These are phyloP conservation scores for Talaromyces sp. DNA, from an alignment of 2,329 filamentous ascomycete genomes.

Conservation along the genomic window DNA sequence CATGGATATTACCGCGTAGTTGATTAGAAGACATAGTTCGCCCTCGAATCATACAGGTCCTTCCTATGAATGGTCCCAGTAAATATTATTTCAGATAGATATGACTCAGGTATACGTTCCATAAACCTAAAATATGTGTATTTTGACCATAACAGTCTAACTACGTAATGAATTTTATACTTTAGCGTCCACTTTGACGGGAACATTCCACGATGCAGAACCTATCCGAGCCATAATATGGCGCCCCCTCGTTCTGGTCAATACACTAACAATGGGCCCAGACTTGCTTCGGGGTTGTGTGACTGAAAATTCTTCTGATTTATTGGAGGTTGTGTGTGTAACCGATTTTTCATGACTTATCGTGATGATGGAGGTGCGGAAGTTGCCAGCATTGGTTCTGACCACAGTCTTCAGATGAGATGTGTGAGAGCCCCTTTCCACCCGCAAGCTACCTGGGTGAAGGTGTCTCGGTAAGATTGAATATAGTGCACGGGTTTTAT, in stretches of 20 bases:
- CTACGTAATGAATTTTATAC: background rate
- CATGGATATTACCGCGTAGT: background rate
- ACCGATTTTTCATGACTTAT: background rate
- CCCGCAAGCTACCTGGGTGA: background rate
- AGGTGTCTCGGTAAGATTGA: background rate
- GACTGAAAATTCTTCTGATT: background rate
- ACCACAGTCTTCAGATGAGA: background rate
- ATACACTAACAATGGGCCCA: background rate
- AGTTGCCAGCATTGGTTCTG: background rate
- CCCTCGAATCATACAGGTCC: background rate
- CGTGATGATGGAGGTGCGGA: background rate
- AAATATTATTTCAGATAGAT: background rate
- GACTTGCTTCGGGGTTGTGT: background rate
- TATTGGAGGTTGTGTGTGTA: background rate
- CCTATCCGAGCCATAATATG: background rate
- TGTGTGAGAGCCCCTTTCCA: background rate
- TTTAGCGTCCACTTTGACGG: background rate
- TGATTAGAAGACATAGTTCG: background rate
- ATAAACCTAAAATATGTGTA: background rate
- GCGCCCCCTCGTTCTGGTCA: background rate
- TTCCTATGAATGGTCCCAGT: background rate
- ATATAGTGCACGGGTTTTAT: background rate
- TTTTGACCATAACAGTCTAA: background rate
- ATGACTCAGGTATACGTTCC: background rate
- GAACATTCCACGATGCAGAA: background rate